Percentiles rank a stretch among this genome's conserved stretches.
phyloP scores from a whole-genome alignment of 345 rosid genomes.

The Limnanthes douglasii region DNA sequence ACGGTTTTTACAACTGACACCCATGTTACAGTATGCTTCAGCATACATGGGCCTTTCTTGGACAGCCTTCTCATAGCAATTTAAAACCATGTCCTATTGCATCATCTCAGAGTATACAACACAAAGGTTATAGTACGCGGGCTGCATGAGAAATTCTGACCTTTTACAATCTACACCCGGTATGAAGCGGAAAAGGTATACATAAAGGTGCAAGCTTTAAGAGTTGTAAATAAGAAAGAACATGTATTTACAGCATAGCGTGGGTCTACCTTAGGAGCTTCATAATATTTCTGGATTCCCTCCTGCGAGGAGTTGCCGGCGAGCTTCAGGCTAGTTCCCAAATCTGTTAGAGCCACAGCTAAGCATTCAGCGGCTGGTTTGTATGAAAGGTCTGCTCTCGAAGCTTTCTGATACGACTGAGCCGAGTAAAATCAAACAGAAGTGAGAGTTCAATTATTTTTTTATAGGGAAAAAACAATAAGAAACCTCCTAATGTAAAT shows the following conservation, averaged over 20 bases:
- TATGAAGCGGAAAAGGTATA: constrained; percentile 1
- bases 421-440: constrained; percentile 17
- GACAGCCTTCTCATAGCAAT: constrained; percentile 97
- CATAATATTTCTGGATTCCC: constrained; percentile 94
- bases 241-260: constrained; percentile 68
- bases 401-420: constrained; percentile 93
- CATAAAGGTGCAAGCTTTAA: not conserved
- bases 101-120: constrained; percentile 98
- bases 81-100: constrained; percentile 94
- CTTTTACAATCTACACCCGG: not conserved
- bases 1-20: constrained; percentile 95
- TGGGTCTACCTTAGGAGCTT: constrained; percentile 91
- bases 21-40: constrained; percentile 99
- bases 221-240: constrained; percentile 8
- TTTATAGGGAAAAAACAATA: too few species aligned
- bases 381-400: constrained; percentile 72
- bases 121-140: constrained; percentile 97
- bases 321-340: constrained; percentile 94
- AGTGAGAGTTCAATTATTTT: too few species aligned
- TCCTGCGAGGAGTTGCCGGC: constrained; percentile 93
- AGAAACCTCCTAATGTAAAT: too few species aligned
- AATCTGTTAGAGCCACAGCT: constrained; percentile 91
- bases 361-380: constrained; percentile 95
- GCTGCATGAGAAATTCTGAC: constrained; percentile 37
- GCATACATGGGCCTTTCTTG: constrained; percentile 97